These are phyloP conservation scores for Nicotiana benthamiana DNA, from an alignment of 257 asterid species.

Conservation along the genomic window DNA sequence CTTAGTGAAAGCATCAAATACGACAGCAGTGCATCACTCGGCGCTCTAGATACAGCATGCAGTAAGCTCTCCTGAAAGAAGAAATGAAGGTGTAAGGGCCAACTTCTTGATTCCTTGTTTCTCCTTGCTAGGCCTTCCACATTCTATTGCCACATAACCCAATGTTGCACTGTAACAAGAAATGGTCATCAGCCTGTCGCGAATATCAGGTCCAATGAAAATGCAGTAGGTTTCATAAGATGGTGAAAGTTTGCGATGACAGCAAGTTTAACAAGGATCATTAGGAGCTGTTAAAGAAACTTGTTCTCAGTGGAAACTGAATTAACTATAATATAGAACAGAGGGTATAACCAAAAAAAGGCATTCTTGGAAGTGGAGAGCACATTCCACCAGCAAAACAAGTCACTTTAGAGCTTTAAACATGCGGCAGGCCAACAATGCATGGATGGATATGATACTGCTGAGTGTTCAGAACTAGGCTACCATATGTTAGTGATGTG, in stretches of 20 bases:
- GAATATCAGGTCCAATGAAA: background rate
- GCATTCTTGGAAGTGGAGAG: background rate
- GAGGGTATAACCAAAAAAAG: background rate
- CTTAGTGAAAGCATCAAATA: background rate
- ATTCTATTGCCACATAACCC: background rate
- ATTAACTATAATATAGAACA: background rate
- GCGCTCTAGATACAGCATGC: background rate
- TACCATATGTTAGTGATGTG: too few relatives aligned
- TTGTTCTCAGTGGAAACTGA: background rate
- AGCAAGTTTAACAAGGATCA: background rate
- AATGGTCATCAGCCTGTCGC: background rate
- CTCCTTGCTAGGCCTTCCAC: background rate
- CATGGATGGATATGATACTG: too few relatives aligned
- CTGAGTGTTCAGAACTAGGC: too few relatives aligned
- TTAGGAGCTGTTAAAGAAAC: background rate
- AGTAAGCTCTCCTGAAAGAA: background rate
- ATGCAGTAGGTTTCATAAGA: background rate
- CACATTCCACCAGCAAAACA: background rate
- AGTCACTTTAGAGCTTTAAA: background rate
- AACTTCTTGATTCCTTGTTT: background rate
- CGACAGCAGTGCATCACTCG: background rate
- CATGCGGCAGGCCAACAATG: background rate
- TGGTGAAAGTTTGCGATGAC: background rate
- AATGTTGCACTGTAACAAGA: background rate
- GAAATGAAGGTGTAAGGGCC: background rate